A percentile compares a stretch with the other conserved stretches of the same genome.
Conservation (phyloP, 257 asterid genomes). For the Nemophila menziesii region DNA sequence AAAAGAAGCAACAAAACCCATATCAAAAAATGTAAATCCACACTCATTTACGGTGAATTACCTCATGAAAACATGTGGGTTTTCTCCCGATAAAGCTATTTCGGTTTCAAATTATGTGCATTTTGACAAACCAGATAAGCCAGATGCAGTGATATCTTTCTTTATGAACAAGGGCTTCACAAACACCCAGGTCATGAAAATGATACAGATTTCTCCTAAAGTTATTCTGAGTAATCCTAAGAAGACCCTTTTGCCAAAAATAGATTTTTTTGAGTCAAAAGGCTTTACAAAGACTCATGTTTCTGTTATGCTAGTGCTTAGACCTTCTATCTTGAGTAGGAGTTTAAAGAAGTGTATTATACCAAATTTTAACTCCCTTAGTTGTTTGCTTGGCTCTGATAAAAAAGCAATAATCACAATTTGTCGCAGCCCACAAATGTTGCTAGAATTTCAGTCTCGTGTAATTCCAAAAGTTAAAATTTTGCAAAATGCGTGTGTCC, state of each 20-base stretch:
- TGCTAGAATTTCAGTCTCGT: not conserved
- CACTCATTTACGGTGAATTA: conserved; percentile 6
- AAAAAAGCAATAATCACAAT: conserved; percentile 2
- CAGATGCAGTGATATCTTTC: conserved; percentile 11
- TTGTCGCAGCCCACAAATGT: not conserved
- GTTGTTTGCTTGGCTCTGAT: conserved; percentile 2
- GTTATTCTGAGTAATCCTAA: conserved; percentile 7
- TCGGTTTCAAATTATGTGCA: conserved; percentile 13
- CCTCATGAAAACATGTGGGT: conserved; percentile 15
- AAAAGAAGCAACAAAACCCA: not conserved
- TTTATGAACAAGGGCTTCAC: conserved; percentile 10
- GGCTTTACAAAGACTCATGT: conserved; percentile 6
- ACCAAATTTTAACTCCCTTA: conserved; percentile 10
- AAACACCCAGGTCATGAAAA: conserved; percentile 3
- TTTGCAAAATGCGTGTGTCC: conserved; percentile 6
- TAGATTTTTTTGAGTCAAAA: conserved; percentile 12
- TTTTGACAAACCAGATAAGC: conserved; percentile 6
- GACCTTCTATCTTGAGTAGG: conserved; percentile 10
- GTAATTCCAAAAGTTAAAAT: conserved; percentile 4
- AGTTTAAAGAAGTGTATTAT: conserved; percentile 14
- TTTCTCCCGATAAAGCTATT: conserved; percentile 17
- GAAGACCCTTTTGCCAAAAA: conserved; percentile 18
- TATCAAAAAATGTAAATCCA: conserved; percentile 2
- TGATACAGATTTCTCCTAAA: not conserved
- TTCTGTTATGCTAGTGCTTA: not conserved